A percentile compares a stretch with the other conserved stretches of the same genome.
phyloP scores from a whole-genome alignment of 2,329 filamentous ascomycete species.

The Trichoderma oligosporum region DNA sequence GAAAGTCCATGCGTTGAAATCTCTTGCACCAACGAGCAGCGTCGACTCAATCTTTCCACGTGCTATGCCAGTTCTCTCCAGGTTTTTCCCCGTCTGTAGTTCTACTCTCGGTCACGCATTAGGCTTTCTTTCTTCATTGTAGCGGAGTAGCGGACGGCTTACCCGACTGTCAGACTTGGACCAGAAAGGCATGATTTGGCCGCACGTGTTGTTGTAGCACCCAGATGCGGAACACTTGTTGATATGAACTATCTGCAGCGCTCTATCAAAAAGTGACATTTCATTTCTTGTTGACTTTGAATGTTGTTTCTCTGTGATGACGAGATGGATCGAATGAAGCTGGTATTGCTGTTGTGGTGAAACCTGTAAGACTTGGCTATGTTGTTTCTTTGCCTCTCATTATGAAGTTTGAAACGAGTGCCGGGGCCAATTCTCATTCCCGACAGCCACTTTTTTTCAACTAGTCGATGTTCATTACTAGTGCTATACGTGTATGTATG shows the following conservation, averaged over 20 bases:
- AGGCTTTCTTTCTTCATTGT: not conserved
- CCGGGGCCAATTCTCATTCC: not conserved
- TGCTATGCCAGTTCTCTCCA: not conserved
- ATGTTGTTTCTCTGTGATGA: not conserved
- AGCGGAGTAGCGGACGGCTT: too few species aligned
- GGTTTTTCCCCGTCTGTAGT: not conserved
- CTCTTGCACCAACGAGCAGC: not conserved
- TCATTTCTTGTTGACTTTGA: too few species aligned
- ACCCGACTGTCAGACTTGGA: too few species aligned
- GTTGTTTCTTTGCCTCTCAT: not conserved
- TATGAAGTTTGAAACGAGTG: not conserved
- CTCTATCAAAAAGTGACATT: too few species aligned
- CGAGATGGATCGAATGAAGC: not conserved
- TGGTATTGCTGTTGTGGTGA: not conserved
- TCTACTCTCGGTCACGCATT: slow-evolving; percentile 9
- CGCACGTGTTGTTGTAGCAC: not conserved
- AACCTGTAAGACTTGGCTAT: not conserved
- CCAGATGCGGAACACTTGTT: not conserved
- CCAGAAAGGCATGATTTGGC: slow-evolving; percentile 1
- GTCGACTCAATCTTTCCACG: slow-evolving; percentile 1
- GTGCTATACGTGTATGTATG: too few species aligned
- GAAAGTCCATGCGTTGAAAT: too few species aligned
- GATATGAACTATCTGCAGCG: not conserved
- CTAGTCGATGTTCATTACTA: too few species aligned
- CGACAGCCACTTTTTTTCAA: not conserved